Base-by-base conservation (phyloP, 2,329 filamentous ascomycete genomes). In the Geosmithia flava region DNA sequence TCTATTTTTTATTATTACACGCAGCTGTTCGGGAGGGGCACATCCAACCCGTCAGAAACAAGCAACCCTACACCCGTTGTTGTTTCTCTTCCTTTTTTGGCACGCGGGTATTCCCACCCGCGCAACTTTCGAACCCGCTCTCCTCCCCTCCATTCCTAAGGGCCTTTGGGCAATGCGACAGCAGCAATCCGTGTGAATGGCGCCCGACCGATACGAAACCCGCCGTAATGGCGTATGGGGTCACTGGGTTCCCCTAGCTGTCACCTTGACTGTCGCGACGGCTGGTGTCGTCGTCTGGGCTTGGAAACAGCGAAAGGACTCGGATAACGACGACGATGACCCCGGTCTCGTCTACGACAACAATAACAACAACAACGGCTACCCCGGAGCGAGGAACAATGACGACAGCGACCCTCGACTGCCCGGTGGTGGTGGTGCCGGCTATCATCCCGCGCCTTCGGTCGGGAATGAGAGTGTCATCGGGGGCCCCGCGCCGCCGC, bases 241-340 rank as follows among this genome's bases (percentile, higher is more conserved):
- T 59, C 91, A 94, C 68, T 96, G 90, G 87, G 79, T 95, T 51
- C 91, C 91, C 53, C 75, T 97, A 49, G 83, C 82, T 54, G 68
- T 95, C 54, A 96, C 90, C 46, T 81, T 95, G 50, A 90, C 88
- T 44, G 80, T 94, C 56, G 91, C 91, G 51, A 88, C 90, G 20
- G 82, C 86, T 48, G 89, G 90, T 33, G 69, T 95, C 45, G 90
- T 83, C 47, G 88, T 88, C 49, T 97, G 91, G 91, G 80, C 90
- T 51, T 95, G 89, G 89, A 94, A 85, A 63, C 89, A 95, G 68
- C 83, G 87, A 58, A 80, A 76, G 59, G 83, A 86, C 54, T 78
- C 83, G 50, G 83, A 87, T 47, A 83, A 89, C 27, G 76, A 81
- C 47, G 76, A 80, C 47, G 68, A 71, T 48, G 68, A 70, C 56